Percentiles rank a stretch among this genome's conserved stretches.
These are phyloP conservation scores for Cylindrotheca fusiformis DNA, from an alignment of 108 stramenopile species.

Conservation along the genomic window DNA sequence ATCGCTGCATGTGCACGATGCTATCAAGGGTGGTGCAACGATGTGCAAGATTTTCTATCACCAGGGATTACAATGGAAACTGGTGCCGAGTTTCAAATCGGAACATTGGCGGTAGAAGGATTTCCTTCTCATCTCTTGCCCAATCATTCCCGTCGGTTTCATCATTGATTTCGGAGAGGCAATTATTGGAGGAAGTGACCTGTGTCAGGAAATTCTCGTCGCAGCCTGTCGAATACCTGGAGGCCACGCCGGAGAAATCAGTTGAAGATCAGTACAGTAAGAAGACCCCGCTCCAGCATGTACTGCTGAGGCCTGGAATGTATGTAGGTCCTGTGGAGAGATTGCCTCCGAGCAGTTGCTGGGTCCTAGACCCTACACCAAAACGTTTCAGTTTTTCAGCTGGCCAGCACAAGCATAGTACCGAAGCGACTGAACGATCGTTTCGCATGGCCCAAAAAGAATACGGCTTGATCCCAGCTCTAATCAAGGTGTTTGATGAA, in stretches of 20 bases:
- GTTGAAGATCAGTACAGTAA: slow-evolving; percentile 95
- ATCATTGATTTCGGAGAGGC: too few relatives aligned
- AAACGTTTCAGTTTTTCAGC: slow-evolving; percentile 3
- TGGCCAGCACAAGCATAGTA: neutral
- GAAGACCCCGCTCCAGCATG: slow-evolving; percentile 98
- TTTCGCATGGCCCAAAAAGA: slow-evolving; percentile 66
- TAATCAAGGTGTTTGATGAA: slow-evolving; percentile 91
- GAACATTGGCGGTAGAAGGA: too few relatives aligned
- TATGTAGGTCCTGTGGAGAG: slow-evolving; percentile 79
- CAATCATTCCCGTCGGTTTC: too few relatives aligned
- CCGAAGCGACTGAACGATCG: neutral
- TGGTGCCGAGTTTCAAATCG: too few relatives aligned
- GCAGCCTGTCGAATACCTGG: neutral
- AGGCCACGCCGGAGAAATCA: slow-evolving; percentile 10
- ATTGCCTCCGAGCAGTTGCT: slow-evolving; percentile 26
- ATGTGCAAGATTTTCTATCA: too few relatives aligned
- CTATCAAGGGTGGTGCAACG: too few relatives aligned
- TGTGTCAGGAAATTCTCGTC: neutral
- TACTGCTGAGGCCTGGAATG: slow-evolving; percentile 96
- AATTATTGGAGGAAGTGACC: too few relatives aligned
- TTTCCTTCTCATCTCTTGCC: too few relatives aligned
- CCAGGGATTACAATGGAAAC: too few relatives aligned
- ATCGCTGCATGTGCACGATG: too few relatives aligned
- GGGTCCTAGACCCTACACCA: slow-evolving; percentile 31
- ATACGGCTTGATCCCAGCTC: slow-evolving; percentile 84